Evolutionary conservation across 352 stramenopile genomes (phyloP).

Genomic region (Pythium dissimile): DNA sequence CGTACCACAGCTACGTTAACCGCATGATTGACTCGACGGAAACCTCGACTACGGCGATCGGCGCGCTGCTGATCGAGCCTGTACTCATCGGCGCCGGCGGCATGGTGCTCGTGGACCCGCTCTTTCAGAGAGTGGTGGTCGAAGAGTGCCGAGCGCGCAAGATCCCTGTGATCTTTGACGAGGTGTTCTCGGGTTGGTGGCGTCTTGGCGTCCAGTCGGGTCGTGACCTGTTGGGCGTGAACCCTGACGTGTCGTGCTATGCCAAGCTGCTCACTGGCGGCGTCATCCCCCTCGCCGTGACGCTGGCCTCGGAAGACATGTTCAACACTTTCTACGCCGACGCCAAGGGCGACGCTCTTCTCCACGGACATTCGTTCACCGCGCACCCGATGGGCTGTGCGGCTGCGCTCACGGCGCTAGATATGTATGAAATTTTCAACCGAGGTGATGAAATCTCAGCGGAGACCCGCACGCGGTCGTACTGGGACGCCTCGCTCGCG

Average conservation of each 20-base stretch:
- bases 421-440: constrained; percentile 83
- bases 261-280: constrained; percentile 91
- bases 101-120: constrained; percentile 90
- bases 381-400: constrained; percentile 89
- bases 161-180: constrained; percentile 92
- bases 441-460: constrained; percentile 13
- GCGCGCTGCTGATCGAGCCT: constrained; percentile 86
- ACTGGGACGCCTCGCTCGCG: constrained; percentile 56
- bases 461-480: constrained; percentile 27
- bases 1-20: constrained; percentile 68
- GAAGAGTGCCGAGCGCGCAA: constrained; percentile 62
- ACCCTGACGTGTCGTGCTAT: constrained; percentile 91
- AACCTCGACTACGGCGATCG: constrained; percentile 37
- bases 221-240: constrained; percentile 76
- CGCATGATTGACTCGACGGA: constrained; percentile 43
- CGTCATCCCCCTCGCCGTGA: constrained; percentile 83
- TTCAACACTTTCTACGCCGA: constrained; percentile 90
- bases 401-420: constrained; percentile 81
- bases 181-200: constrained; percentile 91
- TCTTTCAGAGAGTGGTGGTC: constrained; percentile 90
- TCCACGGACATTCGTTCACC: constrained; percentile 93
- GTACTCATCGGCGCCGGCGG: constrained; percentile 86
- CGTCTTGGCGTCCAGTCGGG: constrained; percentile 84
- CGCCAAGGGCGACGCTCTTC: constrained; percentile 79
- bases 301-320: constrained; percentile 83